These are phyloP conservation scores for Letharia lupina DNA, from an alignment of 495 filamentous ascomycete genomes.

Conservation along the genomic window DNA sequence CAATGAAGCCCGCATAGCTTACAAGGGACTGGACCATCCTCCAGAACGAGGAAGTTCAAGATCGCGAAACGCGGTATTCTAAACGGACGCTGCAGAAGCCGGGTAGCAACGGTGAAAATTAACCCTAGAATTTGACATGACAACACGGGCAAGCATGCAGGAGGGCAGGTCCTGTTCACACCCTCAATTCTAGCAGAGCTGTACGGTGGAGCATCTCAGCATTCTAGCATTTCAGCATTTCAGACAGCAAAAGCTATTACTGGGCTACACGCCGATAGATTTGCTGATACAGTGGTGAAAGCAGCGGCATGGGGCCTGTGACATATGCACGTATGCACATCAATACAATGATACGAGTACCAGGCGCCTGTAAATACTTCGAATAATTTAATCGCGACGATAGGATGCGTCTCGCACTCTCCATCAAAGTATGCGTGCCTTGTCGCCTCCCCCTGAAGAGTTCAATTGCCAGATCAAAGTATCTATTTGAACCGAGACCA, in stretches of 20 bases:
- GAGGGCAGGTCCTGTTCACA: too few species aligned
- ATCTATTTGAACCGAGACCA: background rate
- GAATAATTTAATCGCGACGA: background rate
- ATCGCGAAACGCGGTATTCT: background rate
- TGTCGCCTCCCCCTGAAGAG: background rate
- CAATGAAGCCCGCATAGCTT: conserved; percentile 11
- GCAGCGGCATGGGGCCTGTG: background rate
- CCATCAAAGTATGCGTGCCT: conserved; percentile 8
- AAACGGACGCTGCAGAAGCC: background rate
- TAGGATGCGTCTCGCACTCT: conserved; percentile 8
- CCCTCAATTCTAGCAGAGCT: too few species aligned
- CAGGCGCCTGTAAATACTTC: background rate
- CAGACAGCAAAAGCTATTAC: background rate
- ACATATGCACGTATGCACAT: background rate
- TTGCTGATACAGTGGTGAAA: background rate
- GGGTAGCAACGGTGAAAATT: conserved; percentile 2
- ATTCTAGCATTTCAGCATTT: background rate
- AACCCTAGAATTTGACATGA: too few species aligned
- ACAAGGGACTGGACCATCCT: background rate
- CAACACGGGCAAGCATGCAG: too few species aligned
- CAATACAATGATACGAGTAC: conserved; percentile 2
- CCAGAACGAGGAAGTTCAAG: background rate
- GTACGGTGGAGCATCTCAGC: background rate
- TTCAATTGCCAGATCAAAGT: background rate
- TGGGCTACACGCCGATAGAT: background rate